Evolutionary conservation across 2,329 filamentous ascomycete species (phyloP), one percentile per base, ranked within the genome.

Genomic region (Arachnomyces sp.): DNA sequence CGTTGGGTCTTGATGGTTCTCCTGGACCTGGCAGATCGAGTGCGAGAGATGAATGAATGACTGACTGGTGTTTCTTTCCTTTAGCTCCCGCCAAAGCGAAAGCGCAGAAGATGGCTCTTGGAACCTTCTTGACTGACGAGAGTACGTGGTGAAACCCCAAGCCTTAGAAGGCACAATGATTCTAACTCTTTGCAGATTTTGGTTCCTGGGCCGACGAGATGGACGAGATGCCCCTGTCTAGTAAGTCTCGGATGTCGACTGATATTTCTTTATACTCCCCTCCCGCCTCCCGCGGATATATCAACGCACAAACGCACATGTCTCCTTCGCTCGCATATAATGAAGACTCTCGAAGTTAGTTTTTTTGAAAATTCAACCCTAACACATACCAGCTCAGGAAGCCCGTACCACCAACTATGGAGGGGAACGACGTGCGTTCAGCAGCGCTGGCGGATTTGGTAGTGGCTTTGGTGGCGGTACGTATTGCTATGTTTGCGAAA

Each of bases 181-280:
- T 49, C 62, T 62, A 45, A 59, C 47, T 25, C 14, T 48, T 49
- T 47, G 38, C 58, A 84, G 80, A 77, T 57, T 75, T 82, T 61
- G 88, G 90, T 61, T 96, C 92, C 54, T 98, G 92, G 92, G 92
- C 92, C 57, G 93, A 98, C 71, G 92, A 98, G 65, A 95, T 98
- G 72, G 92, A 98, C 68, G 88, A 95, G 59, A 72, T 75, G 67
- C 76, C 77, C 48, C 77, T 85, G 51, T 78, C 80, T 65, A 72
- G 85, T 90, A 75, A 73, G 81, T 71, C 43, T 5, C 39, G 37
- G 32, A 31, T 44, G 41, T 31, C 16, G 18, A 25, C 25, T 6
- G 4, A 36, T 25, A 28, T 36, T 32, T 21, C 6, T 29, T 16
- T 7, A 17, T 36, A 15, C 41, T 42, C 25, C 41, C 29, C 25